A percentile compares a stretch with the other conserved stretches of the same genome.
These are phyloP conservation scores for Cephaloascus albidus DNA, from an alignment of 805 yeast species.

Conservation along the genomic window DNA sequence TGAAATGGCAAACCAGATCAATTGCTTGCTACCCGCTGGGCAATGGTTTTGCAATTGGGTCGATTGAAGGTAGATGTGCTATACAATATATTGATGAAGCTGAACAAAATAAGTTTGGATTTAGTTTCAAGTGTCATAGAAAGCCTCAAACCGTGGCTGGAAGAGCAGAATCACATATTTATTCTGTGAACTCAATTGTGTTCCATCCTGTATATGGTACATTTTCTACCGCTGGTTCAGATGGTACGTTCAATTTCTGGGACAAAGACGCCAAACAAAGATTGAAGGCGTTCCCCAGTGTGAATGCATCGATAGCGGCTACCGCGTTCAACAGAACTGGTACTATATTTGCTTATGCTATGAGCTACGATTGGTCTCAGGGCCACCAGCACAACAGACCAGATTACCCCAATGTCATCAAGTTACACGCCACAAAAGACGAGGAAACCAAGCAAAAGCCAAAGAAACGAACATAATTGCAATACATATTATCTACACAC, in stretches of 20 bases:
- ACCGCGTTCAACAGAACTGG: conserved; percentile 81
- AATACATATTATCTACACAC: too few species aligned
- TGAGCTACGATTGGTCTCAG: conserved; percentile 93
- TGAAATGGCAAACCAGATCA: conserved; percentile 83
- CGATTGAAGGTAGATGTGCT: conserved; percentile 93
- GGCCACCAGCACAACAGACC: conserved; percentile 74
- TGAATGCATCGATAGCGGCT: conserved; percentile 61
- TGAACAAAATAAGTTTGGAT: conserved; percentile 64
- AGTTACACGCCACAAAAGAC: conserved; percentile 78
- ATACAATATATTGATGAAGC: conserved; percentile 83
- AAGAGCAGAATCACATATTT: conserved; percentile 54
- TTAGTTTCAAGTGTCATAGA: conserved; percentile 93
- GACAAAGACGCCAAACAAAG: conserved; percentile 89
- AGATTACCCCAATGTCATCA: conserved; percentile 65
- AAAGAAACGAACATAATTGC: too few species aligned
- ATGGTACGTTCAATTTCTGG: conserved; percentile 93
- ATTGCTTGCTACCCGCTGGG: conserved; percentile 85
- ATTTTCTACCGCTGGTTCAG: conserved; percentile 89
- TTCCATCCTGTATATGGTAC: conserved; percentile 92
- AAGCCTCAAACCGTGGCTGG: conserved; percentile 44
- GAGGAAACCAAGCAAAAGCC: conserved; percentile 68
- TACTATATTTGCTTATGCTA: conserved; percentile 78
- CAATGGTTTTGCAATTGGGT: conserved; percentile 86
- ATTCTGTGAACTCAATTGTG: conserved; percentile 68
- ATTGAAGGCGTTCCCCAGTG: conserved; percentile 67